Conservation (phyloP, 2,329 filamentous ascomycete species). For the Xylaria sp. region DNA sequence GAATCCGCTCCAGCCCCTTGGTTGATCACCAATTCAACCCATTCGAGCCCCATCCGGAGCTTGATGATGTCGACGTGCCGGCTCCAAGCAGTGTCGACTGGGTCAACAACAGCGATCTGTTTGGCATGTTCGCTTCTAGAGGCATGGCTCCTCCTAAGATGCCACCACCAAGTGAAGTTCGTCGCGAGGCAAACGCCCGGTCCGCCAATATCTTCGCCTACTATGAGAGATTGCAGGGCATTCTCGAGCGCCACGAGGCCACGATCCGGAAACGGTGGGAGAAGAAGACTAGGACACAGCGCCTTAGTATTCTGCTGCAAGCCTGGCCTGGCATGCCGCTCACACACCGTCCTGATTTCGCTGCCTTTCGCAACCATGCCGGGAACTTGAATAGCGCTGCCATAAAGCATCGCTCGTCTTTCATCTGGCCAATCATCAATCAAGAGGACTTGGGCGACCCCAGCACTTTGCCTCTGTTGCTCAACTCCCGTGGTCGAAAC, state of each 20-base stretch:
- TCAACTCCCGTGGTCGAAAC: conserved; percentile 63
- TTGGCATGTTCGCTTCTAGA: conserved; percentile 32
- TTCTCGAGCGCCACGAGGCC: conserved; percentile 62
- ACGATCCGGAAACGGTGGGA: conserved; percentile 65
- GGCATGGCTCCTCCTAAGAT: conserved; percentile 31
- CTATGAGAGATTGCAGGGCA: conserved; percentile 51
- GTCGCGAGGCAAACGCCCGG: conserved; percentile 29
- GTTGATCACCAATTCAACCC: conserved; percentile 37
- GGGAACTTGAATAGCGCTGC: conserved; percentile 31
- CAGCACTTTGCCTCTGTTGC: conserved; percentile 59
- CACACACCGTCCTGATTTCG: conserved; percentile 64
- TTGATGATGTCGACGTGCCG: conserved; percentile 30
- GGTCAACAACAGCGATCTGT: conserved; percentile 33
- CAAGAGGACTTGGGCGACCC: conserved; percentile 63
- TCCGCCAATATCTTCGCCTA: conserved; percentile 49
- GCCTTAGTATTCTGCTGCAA: conserved; percentile 58
- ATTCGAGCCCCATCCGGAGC: conserved; percentile 38
- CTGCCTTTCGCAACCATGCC: conserved; percentile 48
- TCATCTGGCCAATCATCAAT: conserved; percentile 67
- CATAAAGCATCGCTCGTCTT: conserved; percentile 51
- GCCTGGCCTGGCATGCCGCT: conserved; percentile 62
- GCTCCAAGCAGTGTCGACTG: conserved; percentile 24
- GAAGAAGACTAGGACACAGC: conserved; percentile 62
- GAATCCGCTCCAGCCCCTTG: conserved; percentile 23
- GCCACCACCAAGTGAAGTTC: conserved; percentile 21